phyloP scores from a whole-genome alignment of 352 stramenopile species.

The Phytophthora pinifolia region DNA sequence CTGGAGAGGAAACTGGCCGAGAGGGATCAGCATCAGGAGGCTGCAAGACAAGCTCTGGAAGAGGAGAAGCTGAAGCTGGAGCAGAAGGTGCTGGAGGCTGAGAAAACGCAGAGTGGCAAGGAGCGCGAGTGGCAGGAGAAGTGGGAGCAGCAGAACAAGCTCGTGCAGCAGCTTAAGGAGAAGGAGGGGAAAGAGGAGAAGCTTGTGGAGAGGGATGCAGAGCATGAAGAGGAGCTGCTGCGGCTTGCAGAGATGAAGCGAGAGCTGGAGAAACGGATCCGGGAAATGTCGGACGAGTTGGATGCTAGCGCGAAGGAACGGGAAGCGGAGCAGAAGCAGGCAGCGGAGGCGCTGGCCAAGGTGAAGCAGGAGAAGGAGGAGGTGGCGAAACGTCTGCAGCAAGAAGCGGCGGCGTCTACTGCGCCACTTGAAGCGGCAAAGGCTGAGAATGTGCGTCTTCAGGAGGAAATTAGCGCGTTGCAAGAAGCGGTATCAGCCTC shows the following conservation, averaged over 20 bases:
- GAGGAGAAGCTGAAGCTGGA: conserved; percentile 21
- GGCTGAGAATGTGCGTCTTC: conserved; percentile 12
- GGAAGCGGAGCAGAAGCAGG: conserved; percentile 15
- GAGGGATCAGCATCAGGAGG: conserved; percentile 23
- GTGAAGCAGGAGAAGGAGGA: conserved; percentile 23
- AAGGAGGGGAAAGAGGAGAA: conserved; percentile 33
- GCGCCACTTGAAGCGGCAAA: conserved; percentile 15
- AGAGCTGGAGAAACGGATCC: conserved; percentile 26
- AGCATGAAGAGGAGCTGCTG: conserved; percentile 33
- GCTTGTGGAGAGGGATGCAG: conserved; percentile 33
- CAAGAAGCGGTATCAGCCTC: background rate
- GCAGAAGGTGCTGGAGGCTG: conserved; percentile 1
- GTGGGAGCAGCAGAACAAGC: conserved; percentile 17
- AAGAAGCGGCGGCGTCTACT: conserved; percentile 13
- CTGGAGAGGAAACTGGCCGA: conserved; percentile 32
- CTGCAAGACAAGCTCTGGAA: conserved; percentile 5
- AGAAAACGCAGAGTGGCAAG: background rate
- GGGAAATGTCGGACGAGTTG: conserved; percentile 22
- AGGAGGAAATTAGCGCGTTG: conserved; percentile 15
- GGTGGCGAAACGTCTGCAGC: conserved; percentile 12
- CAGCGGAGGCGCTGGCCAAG: conserved; percentile 7
- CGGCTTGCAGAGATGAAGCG: conserved; percentile 20
- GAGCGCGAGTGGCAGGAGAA: conserved; percentile 16
- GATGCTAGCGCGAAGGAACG: conserved; percentile 17
- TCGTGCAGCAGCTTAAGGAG: conserved; percentile 8